Evolutionary conservation across 345 rosid genomes (phyloP), one percentile per base, ranked within the genome.

Genomic region (Balakata baccata): DNA sequence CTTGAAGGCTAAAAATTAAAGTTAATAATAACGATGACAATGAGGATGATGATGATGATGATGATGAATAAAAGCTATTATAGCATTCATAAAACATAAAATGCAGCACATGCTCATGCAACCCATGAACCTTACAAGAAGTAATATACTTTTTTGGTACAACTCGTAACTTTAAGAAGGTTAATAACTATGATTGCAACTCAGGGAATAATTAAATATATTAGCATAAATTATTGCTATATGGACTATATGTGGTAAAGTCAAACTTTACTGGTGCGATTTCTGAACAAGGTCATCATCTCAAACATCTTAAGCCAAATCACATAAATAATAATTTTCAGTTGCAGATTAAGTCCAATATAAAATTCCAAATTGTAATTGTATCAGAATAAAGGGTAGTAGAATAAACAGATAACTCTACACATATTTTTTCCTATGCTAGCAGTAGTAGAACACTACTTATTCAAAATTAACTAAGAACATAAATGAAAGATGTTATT

Each of bases 1-100:
- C 99, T 92, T 59, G 99, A 88, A 71, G 99, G 99, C 99, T 95
- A 74, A 79, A 61, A 47, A 80, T 45, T 70, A 71, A 67, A 41
- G 69, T 14, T 7, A 66, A 72, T 51, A 25, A 59, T 11, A 20
- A 14, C 12, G n/a, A 39, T 43, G 8, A 43, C 8, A 9, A 43
- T 43, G 46, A 9, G 0, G 4, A 43, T 43, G 46, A 9, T 43
- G 46, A 43, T 43, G 9, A 8, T 8, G 9, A 43, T 43, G 9
- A 6, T 43, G 47, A 43, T 43, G 3, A 54, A 52, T 11, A 64
- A 66, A 46, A 66, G 37, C 53, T 17, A 54, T 45, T 49, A 16
- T 37, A 75, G 38, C 68, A 11, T 74, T 59, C 37, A 51, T 17
- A 51, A 60, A 49, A 23, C 56, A 29, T 52, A 62, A 64, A 51